phyloP scores from a whole-genome alignment of 2,329 filamentous ascomycete species.

The Drechslerella dactyloides region DNA sequence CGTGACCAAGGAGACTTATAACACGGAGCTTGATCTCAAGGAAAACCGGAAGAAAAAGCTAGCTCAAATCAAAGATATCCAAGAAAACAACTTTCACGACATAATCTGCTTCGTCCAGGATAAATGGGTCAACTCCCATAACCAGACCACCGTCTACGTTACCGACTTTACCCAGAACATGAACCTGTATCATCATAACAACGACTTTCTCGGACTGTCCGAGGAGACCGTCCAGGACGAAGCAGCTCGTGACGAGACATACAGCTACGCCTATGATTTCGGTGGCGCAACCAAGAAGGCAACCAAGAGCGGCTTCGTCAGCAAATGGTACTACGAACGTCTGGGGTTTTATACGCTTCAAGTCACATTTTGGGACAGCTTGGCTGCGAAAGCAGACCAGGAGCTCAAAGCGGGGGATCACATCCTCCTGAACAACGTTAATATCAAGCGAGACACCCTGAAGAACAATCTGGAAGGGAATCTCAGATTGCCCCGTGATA shows the following conservation, averaged over 20 bases:
- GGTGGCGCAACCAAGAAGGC: slow-evolving; percentile 12
- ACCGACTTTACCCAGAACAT: slow-evolving; percentile 39
- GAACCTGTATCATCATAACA: slow-evolving; percentile 2
- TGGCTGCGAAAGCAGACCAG: slow-evolving; percentile 10
- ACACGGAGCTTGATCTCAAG: neutral
- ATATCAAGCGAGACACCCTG: slow-evolving; percentile 26
- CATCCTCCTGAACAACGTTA: slow-evolving; percentile 19
- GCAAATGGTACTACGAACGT: slow-evolving; percentile 34
- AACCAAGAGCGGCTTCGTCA: neutral
- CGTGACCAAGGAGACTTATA: slow-evolving; percentile 20
- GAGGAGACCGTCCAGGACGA: slow-evolving; percentile 6
- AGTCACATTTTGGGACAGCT: slow-evolving; percentile 24
- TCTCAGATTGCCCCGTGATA: slow-evolving; percentile 3
- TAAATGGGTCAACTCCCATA: slow-evolving; percentile 5
- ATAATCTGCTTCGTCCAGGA: slow-evolving; percentile 36
- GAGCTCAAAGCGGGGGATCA: slow-evolving; percentile 25
- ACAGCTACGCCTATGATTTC: slow-evolving; percentile 23
- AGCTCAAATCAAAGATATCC: slow-evolving; percentile 34
- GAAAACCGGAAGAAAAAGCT: slow-evolving; percentile 9
- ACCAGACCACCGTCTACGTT: slow-evolving; percentile 16
- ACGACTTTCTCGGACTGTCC: slow-evolving; percentile 15
- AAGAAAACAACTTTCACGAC: slow-evolving; percentile 35
- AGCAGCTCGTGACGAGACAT: slow-evolving; percentile 9
- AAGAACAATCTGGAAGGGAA: slow-evolving; percentile 21
- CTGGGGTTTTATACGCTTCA: slow-evolving; percentile 23